Evolutionary conservation across 176 grass and related monocot genomes (phyloP).

Genomic region (Rhipidocladum racemiflorum): DNA sequence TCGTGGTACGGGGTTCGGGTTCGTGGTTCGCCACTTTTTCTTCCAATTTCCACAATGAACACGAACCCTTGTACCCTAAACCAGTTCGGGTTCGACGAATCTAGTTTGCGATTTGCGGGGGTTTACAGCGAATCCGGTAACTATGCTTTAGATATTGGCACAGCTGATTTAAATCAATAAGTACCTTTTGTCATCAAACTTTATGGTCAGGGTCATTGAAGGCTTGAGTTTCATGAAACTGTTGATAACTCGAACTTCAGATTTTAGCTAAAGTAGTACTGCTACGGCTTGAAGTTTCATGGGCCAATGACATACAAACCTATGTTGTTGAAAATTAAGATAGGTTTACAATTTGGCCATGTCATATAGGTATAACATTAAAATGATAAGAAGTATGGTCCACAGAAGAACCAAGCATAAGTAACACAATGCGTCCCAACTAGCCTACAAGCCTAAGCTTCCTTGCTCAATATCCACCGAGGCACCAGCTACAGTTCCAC

Average conservation of each 20-base stretch:
- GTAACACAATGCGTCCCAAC: neutral
- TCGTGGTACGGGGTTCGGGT: too few species aligned
- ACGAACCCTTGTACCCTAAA: too few species aligned
- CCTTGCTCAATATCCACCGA: neutral
- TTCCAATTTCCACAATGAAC: too few species aligned
- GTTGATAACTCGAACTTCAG: neutral
- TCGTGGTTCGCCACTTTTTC: too few species aligned
- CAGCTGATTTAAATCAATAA: neutral
- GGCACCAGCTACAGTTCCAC: neutral
- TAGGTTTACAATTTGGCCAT: neutral
- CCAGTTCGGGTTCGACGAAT: too few species aligned
- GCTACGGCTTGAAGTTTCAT: slow-evolving; percentile 1
- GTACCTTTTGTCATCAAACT: neutral
- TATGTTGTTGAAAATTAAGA: neutral
- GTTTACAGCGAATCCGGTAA: too few species aligned
- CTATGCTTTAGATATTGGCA: neutral
- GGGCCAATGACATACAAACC: neutral
- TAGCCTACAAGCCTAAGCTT: neutral
- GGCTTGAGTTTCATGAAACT: neutral
- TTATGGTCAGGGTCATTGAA: neutral
- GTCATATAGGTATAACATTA: neutral
- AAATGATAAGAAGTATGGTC: neutral
- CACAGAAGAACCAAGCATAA: neutral
- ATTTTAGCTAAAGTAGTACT: neutral
- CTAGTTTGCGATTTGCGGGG: too few species aligned